These are phyloP conservation scores for Echria macrotheca DNA, from an alignment of 495 filamentous ascomycete genomes.

Conservation along the genomic window DNA sequence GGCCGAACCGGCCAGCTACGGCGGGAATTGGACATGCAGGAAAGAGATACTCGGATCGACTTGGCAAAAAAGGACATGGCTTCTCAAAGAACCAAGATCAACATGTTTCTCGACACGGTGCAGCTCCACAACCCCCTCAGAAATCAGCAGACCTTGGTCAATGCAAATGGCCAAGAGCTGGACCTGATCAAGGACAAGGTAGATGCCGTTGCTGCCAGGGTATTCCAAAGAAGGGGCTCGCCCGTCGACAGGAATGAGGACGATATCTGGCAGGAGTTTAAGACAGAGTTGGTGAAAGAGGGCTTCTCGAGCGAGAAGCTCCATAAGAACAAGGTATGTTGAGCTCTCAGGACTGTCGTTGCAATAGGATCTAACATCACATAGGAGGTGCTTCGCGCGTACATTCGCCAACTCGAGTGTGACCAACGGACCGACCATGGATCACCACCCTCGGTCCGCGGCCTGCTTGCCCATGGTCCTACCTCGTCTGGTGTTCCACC, in stretches of 20 bases:
- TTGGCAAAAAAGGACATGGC: slow-evolving; percentile 32
- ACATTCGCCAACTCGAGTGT: slow-evolving; percentile 49
- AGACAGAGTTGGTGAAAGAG: slow-evolving; percentile 44
- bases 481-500: neutral
- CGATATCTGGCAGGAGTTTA: slow-evolving; percentile 49
- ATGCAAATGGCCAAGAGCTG: slow-evolving; percentile 24
- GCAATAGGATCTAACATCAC: neutral
- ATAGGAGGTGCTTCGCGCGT: slow-evolving; percentile 49
- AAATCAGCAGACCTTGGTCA: slow-evolving; percentile 20
- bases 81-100: slow-evolving; percentile 37
- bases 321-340: slow-evolving; percentile 44
- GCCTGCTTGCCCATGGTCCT: slow-evolving; percentile 28
- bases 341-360: neutral
- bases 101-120: slow-evolving; percentile 43
- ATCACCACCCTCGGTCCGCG: slow-evolving; percentile 36
- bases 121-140: slow-evolving; percentile 37
- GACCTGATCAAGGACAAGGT: slow-evolving; percentile 46
- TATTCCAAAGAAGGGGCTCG: slow-evolving; percentile 34
- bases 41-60: slow-evolving; percentile 29
- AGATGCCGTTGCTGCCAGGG: slow-evolving; percentile 42
- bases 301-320: slow-evolving; percentile 49
- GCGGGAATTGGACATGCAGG: slow-evolving; percentile 25
- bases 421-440: slow-evolving; percentile 28
- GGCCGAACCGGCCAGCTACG: neutral
- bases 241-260: slow-evolving; percentile 38